phyloP scores from a whole-genome alignment of 176 grass and related monocot genomes.

The Alloteropsis semialata region DNA sequence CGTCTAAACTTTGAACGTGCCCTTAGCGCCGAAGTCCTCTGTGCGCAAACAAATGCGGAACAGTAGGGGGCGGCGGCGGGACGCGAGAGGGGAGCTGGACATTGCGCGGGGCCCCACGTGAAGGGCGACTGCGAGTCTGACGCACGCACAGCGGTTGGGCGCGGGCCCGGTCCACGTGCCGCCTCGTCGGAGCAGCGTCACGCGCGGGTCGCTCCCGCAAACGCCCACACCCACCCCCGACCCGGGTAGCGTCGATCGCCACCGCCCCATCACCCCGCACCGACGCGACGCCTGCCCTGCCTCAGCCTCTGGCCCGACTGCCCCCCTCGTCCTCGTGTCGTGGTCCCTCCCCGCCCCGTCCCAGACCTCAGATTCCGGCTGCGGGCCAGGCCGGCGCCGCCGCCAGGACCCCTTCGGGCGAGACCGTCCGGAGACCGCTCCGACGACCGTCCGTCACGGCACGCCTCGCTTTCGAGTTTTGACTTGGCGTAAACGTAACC shows the following conservation, averaged over 20 bases:
- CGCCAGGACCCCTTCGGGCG: not conserved
- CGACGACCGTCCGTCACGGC: not conserved
- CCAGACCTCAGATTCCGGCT: not conserved
- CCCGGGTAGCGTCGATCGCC: constrained; percentile 1
- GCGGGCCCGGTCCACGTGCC: constrained; percentile 51
- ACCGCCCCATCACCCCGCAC: constrained; percentile 39
- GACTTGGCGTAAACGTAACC: not conserved
- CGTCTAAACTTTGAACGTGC: too few species aligned
- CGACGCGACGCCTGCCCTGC: not conserved
- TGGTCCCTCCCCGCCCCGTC: not conserved
- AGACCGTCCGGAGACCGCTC: not conserved
- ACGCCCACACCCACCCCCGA: not conserved
- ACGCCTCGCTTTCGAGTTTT: not conserved
- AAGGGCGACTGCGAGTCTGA: constrained; percentile 1
- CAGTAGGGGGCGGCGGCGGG: not conserved
- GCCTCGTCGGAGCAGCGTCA: constrained; percentile 55
- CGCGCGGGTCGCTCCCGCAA: not conserved
- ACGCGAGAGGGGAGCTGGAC: not conserved
- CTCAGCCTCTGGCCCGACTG: not conserved
- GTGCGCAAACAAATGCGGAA: not conserved
- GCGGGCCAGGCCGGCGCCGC: not conserved
- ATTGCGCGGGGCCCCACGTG: not conserved
- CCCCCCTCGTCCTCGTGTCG: not conserved
- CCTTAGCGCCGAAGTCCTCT: not conserved
- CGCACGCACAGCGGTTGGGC: not conserved